phyloP scores from a whole-genome alignment of 2,329 filamentous ascomycete genomes.

The Sporothrix brunneoviolacea region DNA sequence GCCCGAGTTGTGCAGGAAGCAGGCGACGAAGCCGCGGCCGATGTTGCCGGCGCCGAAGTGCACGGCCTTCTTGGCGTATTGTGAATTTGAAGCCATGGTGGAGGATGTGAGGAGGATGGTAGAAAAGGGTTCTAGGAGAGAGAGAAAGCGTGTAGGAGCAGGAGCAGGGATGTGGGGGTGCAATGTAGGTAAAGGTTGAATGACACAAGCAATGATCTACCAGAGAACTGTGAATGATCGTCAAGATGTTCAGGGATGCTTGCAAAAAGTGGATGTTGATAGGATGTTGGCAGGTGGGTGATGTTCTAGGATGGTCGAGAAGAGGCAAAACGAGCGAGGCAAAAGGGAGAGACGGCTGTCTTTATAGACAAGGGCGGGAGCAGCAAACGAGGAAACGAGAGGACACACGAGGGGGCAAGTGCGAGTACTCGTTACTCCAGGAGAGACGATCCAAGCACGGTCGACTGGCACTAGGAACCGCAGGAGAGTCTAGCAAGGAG shows the following conservation, averaged over 20 bases:
- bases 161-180: background rate
- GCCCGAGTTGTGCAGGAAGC: conserved; percentile 89
- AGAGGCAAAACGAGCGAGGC: background rate
- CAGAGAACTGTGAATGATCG: background rate
- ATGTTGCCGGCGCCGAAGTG: conserved; percentile 87
- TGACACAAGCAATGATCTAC: background rate
- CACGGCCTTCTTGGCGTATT: conserved; percentile 56
- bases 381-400: background rate
- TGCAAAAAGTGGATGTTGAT: background rate
- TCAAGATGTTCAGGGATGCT: background rate
- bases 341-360: conserved; percentile 1
- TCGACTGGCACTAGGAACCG: too few species aligned
- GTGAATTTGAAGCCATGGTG: conserved; percentile 13
- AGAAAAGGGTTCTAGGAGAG: too few species aligned
- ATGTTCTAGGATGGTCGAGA: background rate
- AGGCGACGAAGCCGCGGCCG: conserved; percentile 77
- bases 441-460: too few species aligned
- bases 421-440: too few species aligned
- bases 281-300: background rate
- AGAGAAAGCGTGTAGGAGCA: background rate
- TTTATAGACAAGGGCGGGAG: conserved; percentile 3
- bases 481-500: background rate
- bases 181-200: background rate
- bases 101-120: background rate
- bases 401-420: too few species aligned